Evolutionary conservation across 2,329 filamentous ascomycete species (phyloP).

Genomic region (Fusarium secorum): DNA sequence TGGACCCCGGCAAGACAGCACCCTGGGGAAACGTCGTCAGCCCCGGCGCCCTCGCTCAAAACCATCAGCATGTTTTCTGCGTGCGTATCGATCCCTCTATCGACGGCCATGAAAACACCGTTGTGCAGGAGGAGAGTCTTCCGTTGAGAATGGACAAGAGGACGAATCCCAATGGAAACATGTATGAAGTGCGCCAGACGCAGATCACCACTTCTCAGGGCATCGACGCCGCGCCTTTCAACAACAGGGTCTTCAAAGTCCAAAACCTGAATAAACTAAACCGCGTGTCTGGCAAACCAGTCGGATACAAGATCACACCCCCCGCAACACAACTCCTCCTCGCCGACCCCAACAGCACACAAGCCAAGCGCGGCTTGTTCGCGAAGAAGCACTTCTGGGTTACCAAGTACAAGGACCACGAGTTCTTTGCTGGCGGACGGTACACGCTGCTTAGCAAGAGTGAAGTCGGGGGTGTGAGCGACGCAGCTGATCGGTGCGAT

Average conservation of each 20-base stretch:
- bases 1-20: slow-evolving; percentile 61
- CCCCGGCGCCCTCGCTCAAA: slow-evolving; percentile 70
- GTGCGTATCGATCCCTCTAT: slow-evolving; percentile 71
- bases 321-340: slow-evolving; percentile 51
- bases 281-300: slow-evolving; percentile 53
- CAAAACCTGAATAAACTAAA: slow-evolving; percentile 55
- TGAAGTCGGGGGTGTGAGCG: slow-evolving; percentile 1
- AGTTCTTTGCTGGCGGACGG: slow-evolving; percentile 54
- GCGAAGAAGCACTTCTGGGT: slow-evolving; percentile 56
- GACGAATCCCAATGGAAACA: slow-evolving; percentile 60
- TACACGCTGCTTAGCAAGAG: slow-evolving; percentile 46
- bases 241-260: slow-evolving; percentile 60
- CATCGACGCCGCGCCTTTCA: slow-evolving; percentile 58
- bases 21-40: slow-evolving; percentile 69
- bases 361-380: slow-evolving; percentile 53
- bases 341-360: slow-evolving; percentile 51
- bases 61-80: slow-evolving; percentile 76
- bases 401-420: slow-evolving; percentile 55
- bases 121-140: slow-evolving; percentile 53
- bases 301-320: slow-evolving; percentile 58
- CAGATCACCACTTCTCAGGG: slow-evolving; percentile 54
- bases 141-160: slow-evolving; percentile 52
- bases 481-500: slow-evolving; percentile 5
- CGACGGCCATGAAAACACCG: slow-evolving; percentile 65
- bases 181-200: slow-evolving; percentile 54